Evolutionary conservation across 2,329 filamentous ascomycete species (phyloP).

Genomic region (Hypoxylon sp.): DNA sequence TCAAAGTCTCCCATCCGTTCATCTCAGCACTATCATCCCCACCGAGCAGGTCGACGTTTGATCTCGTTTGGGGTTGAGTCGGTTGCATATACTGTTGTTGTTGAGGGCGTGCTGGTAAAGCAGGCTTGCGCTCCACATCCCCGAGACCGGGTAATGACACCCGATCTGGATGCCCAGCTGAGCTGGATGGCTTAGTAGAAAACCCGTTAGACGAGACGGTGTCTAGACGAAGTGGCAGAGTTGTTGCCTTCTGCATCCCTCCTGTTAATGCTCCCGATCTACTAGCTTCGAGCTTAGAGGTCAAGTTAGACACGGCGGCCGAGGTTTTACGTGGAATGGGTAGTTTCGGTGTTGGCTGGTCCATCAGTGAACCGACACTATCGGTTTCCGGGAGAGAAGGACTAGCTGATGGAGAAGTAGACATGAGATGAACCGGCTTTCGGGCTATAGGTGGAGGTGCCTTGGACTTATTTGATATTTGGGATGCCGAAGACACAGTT

Average conservation of each 20-base stretch:
- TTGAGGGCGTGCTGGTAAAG: conserved; percentile 50
- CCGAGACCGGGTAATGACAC: conserved; percentile 52
- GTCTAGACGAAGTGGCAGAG: conserved; percentile 31
- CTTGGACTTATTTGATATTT: conserved; percentile 49
- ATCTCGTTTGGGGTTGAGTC: conserved; percentile 52
- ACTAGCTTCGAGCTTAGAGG: conserved; percentile 51
- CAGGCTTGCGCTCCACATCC: conserved; percentile 51
- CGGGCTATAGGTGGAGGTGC: conserved; percentile 67
- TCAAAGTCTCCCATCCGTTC: conserved; percentile 70
- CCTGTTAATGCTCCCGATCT: conserved; percentile 48
- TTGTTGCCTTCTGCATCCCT: conserved; percentile 49
- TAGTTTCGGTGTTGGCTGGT: conserved; percentile 47
- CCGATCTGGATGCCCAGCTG: conserved; percentile 36
- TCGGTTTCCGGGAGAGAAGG: conserved; percentile 41
- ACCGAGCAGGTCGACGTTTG: conserved; percentile 63
- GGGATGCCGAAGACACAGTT: conserved; percentile 45
- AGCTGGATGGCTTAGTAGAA: conserved; percentile 10
- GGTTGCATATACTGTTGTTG: conserved; percentile 48
- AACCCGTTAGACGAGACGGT: conserved; percentile 17
- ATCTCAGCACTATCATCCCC: conserved; percentile 64
- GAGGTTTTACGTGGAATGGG: conserved; percentile 49
- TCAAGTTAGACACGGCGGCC: conserved; percentile 51
- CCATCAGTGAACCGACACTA: conserved; percentile 42
- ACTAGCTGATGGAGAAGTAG: conserved; percentile 52
- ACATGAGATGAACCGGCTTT: conserved; percentile 72